Percentiles rank a stretch among this genome's conserved stretches.
These are phyloP conservation scores for Sarcomyxa edulis DNA, from an alignment of 768 basidiomycete species.

Conservation along the genomic window DNA sequence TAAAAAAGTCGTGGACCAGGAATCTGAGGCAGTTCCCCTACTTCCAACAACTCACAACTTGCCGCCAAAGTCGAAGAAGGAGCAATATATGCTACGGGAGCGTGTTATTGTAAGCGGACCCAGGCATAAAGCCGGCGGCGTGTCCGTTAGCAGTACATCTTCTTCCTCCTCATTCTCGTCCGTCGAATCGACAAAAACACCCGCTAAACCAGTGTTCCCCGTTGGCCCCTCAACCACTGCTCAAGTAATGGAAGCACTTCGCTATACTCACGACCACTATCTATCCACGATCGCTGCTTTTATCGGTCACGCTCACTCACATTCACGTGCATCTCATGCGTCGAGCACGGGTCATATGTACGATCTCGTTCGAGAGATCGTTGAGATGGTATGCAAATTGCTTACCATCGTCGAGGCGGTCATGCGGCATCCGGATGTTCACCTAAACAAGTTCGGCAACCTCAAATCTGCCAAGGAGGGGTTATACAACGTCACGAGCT, in stretches of 20 bases:
- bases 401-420: conserved; percentile 90
- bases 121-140: conserved; percentile 37
- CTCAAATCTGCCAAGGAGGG: conserved; percentile 72
- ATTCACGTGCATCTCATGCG: conserved; percentile 85
- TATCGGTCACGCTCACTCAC: conserved; percentile 94
- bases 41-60: conserved; percentile 22
- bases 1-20: conserved; percentile 25
- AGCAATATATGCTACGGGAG: conserved; percentile 33
- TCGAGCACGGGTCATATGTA: conserved; percentile 92
- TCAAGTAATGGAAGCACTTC: conserved; percentile 72
- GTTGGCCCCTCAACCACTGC: conserved; percentile 63
- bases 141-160: conserved; percentile 66
- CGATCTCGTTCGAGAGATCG: conserved; percentile 90
- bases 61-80: conserved; percentile 26
- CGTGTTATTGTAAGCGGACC: conserved; percentile 15
- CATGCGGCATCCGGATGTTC: conserved; percentile 68
- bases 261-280: conserved; percentile 84
- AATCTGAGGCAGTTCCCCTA: conserved; percentile 29
- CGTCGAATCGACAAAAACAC: conserved; percentile 41
- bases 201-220: conserved; percentile 56
- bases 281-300: conserved; percentile 95
- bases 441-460: conserved; percentile 53
- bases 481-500: conserved; percentile 78
- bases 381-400: conserved; percentile 89
- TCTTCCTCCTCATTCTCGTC: conserved; percentile 71